Evolutionary conservation across 75 land plant species (phyloP).

Genomic region (Isoetes taiwanensis): DNA sequence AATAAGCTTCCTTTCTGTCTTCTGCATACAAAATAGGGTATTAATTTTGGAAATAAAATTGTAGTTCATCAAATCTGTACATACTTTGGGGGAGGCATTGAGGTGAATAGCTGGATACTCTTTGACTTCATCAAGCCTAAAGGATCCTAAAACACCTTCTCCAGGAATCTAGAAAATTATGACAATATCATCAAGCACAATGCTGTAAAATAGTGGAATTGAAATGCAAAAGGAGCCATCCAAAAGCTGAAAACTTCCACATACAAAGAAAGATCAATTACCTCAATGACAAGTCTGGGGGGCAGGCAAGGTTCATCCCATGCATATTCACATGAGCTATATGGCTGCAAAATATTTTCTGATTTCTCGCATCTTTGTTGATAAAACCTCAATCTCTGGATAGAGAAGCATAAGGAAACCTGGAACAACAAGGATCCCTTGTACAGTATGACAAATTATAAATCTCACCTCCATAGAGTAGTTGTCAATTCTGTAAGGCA

Average conservation of each 20-base stretch:
- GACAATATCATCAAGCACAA: not conserved
- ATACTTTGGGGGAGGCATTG: constrained; percentile 50
- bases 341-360: constrained; percentile 67
- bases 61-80: not conserved
- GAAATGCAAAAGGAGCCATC: not conserved
- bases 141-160: constrained; percentile 66
- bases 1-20: constrained; percentile 50
- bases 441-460: no score
- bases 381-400: constrained; percentile 60
- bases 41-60: not conserved
- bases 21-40: constrained; percentile 29
- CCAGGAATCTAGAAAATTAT: constrained; percentile 57
- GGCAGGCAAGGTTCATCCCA: constrained; percentile 99
- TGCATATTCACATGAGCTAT: constrained; percentile 71
- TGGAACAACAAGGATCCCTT: not conserved
- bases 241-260: not conserved
- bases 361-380: constrained; percentile 75
- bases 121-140: constrained; percentile 60
- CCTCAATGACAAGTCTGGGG: constrained; percentile 80
- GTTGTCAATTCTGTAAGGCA: constrained; percentile 97
- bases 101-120: constrained; percentile 32
- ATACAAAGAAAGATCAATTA: constrained; percentile 9
- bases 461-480: constrained; percentile 72
- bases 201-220: not conserved
- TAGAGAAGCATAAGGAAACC: not conserved